Evolutionary conservation across 768 basidiomycete species (phyloP).

Genomic region (Paxillus involutus): DNA sequence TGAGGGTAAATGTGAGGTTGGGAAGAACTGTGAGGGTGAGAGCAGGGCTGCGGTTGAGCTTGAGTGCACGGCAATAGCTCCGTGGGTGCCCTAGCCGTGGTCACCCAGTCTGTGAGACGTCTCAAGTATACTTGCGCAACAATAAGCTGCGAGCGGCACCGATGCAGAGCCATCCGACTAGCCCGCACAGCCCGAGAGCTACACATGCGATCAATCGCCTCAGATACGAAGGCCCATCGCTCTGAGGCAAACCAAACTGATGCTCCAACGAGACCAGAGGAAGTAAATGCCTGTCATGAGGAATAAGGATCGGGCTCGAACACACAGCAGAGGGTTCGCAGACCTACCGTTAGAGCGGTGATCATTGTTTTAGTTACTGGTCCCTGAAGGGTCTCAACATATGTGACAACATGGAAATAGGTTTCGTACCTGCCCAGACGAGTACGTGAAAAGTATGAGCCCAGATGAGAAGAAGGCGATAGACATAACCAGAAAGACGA

Average conservation of each 20-base stretch:
- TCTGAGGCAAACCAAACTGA: slow-evolving; percentile 55
- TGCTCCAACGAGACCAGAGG: slow-evolving; percentile 47
- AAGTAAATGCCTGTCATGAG: slow-evolving; percentile 32
- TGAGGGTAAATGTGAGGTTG: slow-evolving; percentile 18
- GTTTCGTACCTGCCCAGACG: slow-evolving; percentile 60
- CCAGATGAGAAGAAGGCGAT: slow-evolving; percentile 83
- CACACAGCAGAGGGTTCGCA: too few relatives aligned
- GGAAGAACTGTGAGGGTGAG: slow-evolving; percentile 8
- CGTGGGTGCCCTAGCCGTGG: slow-evolving; percentile 20
- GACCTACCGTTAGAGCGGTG: too few relatives aligned
- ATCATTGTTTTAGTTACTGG: too few relatives aligned
- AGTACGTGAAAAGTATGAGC: slow-evolving; percentile 74
- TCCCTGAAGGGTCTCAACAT: slow-evolving; percentile 4
- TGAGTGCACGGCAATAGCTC: slow-evolving; percentile 23
- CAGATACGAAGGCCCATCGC: slow-evolving; percentile 42
- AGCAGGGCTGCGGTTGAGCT: slow-evolving; percentile 16
- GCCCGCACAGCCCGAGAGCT: slow-evolving; percentile 24
- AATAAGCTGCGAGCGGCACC: slow-evolving; percentile 22
- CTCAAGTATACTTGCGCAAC: slow-evolving; percentile 20
- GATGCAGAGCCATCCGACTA: slow-evolving; percentile 22
- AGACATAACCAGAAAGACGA: slow-evolving; percentile 81
- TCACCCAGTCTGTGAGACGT: slow-evolving; percentile 22
- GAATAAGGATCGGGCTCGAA: slow-evolving; percentile 4
- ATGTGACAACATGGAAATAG: slow-evolving; percentile 19
- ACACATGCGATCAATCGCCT: slow-evolving; percentile 23